phyloP scores from a whole-genome alignment of 78 protist species.

The Dictyostelium discoideum region DNA sequence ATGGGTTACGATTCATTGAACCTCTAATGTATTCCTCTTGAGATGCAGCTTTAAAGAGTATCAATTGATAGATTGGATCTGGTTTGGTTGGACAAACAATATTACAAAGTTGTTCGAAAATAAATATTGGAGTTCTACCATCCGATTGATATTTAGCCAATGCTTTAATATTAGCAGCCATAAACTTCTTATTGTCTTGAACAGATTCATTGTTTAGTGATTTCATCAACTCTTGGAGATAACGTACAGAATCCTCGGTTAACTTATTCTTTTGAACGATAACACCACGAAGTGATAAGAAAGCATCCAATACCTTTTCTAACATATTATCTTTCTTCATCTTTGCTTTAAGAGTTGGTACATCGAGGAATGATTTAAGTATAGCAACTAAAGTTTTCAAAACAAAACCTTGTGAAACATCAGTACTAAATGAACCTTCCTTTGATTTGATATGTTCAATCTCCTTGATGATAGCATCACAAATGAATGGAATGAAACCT shows the following conservation, averaged over 20 bases:
- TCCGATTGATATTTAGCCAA: constrained; percentile 24
- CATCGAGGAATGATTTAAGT: constrained; percentile 59
- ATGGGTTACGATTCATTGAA: constrained; percentile 89
- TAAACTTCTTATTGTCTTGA: constrained; percentile 55
- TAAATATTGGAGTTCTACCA: constrained; percentile 76
- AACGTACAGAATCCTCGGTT: constrained; percentile 78
- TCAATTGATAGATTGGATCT: constrained; percentile 76
- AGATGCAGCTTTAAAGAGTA: constrained; percentile 81
- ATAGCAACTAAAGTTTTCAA: constrained; percentile 42
- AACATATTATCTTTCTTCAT: constrained; percentile 52
- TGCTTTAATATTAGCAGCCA: constrained; percentile 80
- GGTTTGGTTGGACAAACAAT: constrained; percentile 85
- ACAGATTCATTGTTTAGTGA: constrained; percentile 34
- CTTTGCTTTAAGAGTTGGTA: constrained; percentile 27
- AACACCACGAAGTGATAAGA: constrained; percentile 87
- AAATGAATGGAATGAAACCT: constrained; percentile 75
- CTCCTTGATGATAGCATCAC: constrained; percentile 30
- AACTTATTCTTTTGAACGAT: constrained; percentile 86
- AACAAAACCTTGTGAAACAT: constrained; percentile 80
- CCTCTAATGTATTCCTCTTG: constrained; percentile 98
- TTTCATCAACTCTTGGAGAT: constrained; percentile 64
- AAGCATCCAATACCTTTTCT: constrained; percentile 70
- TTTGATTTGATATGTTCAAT: constrained; percentile 44
- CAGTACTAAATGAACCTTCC: constrained; percentile 63
- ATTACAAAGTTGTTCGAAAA: constrained; percentile 87